Base-by-base conservation (phyloP, 2,329 filamentous ascomycete species). In the Aspergillus chevalieri region DNA sequence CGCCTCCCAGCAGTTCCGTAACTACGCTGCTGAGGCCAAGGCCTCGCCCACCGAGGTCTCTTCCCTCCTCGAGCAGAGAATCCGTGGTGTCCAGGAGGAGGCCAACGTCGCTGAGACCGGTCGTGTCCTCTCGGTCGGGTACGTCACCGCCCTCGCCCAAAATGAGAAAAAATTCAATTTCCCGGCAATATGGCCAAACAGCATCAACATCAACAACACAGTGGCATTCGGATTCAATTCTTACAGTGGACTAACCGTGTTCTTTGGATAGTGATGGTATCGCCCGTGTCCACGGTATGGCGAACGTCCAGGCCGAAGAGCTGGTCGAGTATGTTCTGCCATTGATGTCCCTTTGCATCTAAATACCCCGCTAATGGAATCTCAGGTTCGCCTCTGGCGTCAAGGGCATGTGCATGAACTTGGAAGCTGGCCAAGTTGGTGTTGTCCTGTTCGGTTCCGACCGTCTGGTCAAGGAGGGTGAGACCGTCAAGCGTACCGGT, bases 351-450 rank as follows among this genome's bases (percentile, higher is more conserved):
- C 52, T 57, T 50, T 50, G 49, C 57, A 47, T 54, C 53, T 52
- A 44, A 46, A 52, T 51, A 44, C 14, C n/a, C 21, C 50, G 61
- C 59, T 63, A 60, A 66, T 55, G 52, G 51, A 51, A 55, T 14
- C 53, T 52, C 62, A 96, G 91, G 83, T 98, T 98, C 82, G 89
- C 93, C 70, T 98, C 93, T 62, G 93, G 93, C 77, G 93, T 97
- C 78, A 97, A 97, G 86, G 93, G 93, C 77, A 98, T 98, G 93
- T 97, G 92, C 89, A 97, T 98, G 92, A 98, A 98, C 88, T 86
- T 98, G 79, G 93, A 98, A 82, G 93, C 93, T 77, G 93, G 93
- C 76, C 93, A 97, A 80, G 93, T 98, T 80, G 93, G 93, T 95
- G 91, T 98, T 71, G 93, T 98, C 84, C 84, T 98, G 72, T 98